These are phyloP conservation scores for Sporothrix pseudoabietina DNA, from an alignment of 2,329 filamentous ascomycete genomes.

Conservation along the genomic window DNA sequence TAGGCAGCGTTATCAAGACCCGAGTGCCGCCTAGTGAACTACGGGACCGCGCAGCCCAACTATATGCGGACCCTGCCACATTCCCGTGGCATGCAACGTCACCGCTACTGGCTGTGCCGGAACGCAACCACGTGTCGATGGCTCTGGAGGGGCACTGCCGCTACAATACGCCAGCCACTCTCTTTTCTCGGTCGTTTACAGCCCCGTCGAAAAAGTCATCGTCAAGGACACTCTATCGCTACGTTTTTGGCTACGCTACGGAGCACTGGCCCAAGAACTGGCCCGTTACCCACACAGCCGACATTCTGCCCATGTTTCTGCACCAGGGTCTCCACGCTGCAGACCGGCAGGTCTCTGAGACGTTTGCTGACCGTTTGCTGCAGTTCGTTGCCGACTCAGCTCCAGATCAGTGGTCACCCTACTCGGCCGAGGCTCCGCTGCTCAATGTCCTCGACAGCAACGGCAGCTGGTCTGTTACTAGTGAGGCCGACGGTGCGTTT, in stretches of 20 bases:
- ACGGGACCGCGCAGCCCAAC: slow-evolving; percentile 5
- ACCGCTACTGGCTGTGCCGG: neutral
- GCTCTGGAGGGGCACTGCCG: slow-evolving; percentile 26
- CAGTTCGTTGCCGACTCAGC: neutral
- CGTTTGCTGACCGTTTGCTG: slow-evolving; percentile 13
- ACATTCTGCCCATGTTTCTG: slow-evolving; percentile 22
- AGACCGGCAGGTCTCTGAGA: slow-evolving; percentile 8
- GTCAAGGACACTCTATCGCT: slow-evolving; percentile 11
- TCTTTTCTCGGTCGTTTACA: slow-evolving; percentile 12
- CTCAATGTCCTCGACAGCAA: neutral
- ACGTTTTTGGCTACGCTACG: slow-evolving; percentile 14
- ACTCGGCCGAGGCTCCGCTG: neutral
- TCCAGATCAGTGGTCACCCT: neutral
- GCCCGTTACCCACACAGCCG: slow-evolving; percentile 24
- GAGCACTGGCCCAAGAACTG: slow-evolving; percentile 17
- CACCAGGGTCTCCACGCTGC: neutral
- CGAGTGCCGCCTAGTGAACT: neutral
- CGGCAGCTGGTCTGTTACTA: neutral
- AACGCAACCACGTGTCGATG: slow-evolving; percentile 2
- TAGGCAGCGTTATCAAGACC: neutral
- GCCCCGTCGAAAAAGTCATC: too few relatives aligned
- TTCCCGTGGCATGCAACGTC: neutral
- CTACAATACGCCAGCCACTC: slow-evolving; percentile 14
- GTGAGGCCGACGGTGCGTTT: neutral
- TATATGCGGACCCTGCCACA: neutral